These are phyloP conservation scores for Fusarium globosum DNA, from an alignment of 2,329 filamentous ascomycete species.

Conservation along the genomic window DNA sequence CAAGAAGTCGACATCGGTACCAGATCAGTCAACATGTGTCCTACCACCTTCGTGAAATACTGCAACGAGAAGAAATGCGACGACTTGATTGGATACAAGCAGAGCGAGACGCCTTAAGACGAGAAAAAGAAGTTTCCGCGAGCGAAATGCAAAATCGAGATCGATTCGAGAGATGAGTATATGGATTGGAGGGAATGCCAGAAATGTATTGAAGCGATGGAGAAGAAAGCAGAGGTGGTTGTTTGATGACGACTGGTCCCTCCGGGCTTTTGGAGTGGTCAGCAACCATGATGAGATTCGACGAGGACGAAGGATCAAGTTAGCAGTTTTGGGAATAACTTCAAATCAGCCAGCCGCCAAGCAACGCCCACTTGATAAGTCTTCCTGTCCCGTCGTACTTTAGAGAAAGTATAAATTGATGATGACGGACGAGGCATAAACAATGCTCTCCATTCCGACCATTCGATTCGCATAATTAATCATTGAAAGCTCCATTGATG, in stretches of 20 bases:
- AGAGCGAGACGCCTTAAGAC: not conserved
- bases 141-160: not conserved
- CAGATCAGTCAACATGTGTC: not conserved
- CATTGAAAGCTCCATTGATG: too few species aligned
- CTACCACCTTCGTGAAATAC: not conserved
- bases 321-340: not conserved
- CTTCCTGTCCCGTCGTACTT: fast-evolving
- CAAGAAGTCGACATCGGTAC: too few species aligned
- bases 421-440: fast-evolving
- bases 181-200: not conserved
- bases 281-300: not conserved
- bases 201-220: not conserved
- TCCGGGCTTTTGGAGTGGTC: fast-evolving
- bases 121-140: not conserved
- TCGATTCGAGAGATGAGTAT: not conserved
- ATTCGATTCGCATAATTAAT: fast-evolving
- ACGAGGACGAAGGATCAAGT: not conserved
- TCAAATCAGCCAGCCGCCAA: not conserved
- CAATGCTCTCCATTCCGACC: fast-evolving
- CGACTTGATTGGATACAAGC: not conserved
- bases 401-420: fast-evolving
- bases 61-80: not conserved
- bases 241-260: not conserved
- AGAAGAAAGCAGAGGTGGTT: not conserved
- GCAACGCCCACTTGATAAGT: not conserved